Base-by-base conservation (phyloP, 2,329 filamentous ascomycete genomes). In the Venturia aucupariae region DNA sequence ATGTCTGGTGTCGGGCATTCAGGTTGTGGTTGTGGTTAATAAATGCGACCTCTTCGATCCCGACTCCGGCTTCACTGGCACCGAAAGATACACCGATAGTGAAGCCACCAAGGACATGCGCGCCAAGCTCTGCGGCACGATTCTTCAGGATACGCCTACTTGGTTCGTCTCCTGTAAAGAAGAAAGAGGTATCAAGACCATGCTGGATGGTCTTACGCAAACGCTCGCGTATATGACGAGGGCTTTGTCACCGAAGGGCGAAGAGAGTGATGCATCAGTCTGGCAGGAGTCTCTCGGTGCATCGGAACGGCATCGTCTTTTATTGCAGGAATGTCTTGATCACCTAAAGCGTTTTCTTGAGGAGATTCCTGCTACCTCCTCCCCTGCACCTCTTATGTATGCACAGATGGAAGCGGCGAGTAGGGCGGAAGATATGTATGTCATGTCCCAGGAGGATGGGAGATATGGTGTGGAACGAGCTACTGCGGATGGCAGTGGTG, bases 241-340 rank as follows among this genome's bases (percentile, higher is more conserved):
- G 41, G 80, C 78, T 8, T 65, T 79, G 6, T 71, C 75, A 27
- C 74, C 76, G 46, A 68, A 70, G 62, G 60, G 67, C 41, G 70
- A 39, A 35, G 73, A 5, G 71, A 72, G 41, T 70, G 73, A 62
- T 73, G 74, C 65, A 73, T 82, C 82, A 3, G 85, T 90, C 67
- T 86, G 90, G 79, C 85, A 92, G 76, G 90, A 96, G 71, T 88
- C 94, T 4, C 83, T 97, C 3, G 92, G 92, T 64, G 92, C 96
- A 44, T 96, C 90, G 22, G 90, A 93, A 75, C 87, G 94, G 65
- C 94, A 99, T 78, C 84, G 89, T 62, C 84, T 91, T 73, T 86
- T 97, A 62, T 82, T 99, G 59, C 82, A 85, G 61, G 82, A 86
- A 72, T 96, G 93, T 73, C 80, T 88, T 15, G 73, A 74, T 42